Percentiles rank a stretch among this genome's conserved stretches.
Evolutionary conservation across 2,329 filamentous ascomycete genomes (phyloP).

Genomic region (Fusarium subglutinans): DNA sequence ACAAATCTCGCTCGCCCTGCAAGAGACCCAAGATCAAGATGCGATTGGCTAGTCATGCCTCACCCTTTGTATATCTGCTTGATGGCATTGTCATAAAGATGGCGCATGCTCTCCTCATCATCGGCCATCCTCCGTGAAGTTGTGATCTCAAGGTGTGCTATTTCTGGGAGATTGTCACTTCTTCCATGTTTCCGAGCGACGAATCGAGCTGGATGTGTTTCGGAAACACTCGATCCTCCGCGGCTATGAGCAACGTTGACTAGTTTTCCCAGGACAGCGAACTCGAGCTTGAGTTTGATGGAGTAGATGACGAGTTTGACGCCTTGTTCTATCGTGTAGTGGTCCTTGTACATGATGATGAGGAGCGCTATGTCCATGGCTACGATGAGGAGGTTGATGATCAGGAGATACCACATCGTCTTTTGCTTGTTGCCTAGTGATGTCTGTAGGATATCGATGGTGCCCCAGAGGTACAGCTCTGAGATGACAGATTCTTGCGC

Average conservation of each 20-base stretch:
- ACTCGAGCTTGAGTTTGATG: constrained; percentile 50
- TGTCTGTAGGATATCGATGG: constrained; percentile 10
- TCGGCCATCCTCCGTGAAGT: background rate
- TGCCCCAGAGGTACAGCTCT: constrained; percentile 7
- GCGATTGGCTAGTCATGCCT: background rate
- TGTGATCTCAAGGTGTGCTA: background rate
- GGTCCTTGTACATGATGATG: constrained; percentile 12
- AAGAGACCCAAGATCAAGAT: background rate
- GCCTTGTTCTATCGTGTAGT: constrained; percentile 10
- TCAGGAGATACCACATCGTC: constrained; percentile 24
- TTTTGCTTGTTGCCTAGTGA: constrained; percentile 17
- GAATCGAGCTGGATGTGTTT: background rate
- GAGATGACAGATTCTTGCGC: constrained; percentile 18
- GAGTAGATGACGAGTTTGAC: constrained; percentile 24
- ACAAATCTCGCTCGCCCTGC: constrained; percentile 1
- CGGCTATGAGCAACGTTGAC: constrained; percentile 46
- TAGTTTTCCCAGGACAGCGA: constrained; percentile 48
- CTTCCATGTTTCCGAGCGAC: background rate
- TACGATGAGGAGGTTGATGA: constrained; percentile 26
- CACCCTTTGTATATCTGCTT: constrained; percentile 23
- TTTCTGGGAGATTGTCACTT: background rate
- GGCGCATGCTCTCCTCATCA: constrained; percentile 4
- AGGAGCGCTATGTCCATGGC: constrained; percentile 29
- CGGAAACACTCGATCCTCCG: constrained; percentile 4
- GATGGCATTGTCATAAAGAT: constrained; percentile 7